Evolutionary conservation across 495 filamentous ascomycete species (phyloP), one percentile per base, ranked within the genome.

Genomic region (Chaetomidium leptoderma): DNA sequence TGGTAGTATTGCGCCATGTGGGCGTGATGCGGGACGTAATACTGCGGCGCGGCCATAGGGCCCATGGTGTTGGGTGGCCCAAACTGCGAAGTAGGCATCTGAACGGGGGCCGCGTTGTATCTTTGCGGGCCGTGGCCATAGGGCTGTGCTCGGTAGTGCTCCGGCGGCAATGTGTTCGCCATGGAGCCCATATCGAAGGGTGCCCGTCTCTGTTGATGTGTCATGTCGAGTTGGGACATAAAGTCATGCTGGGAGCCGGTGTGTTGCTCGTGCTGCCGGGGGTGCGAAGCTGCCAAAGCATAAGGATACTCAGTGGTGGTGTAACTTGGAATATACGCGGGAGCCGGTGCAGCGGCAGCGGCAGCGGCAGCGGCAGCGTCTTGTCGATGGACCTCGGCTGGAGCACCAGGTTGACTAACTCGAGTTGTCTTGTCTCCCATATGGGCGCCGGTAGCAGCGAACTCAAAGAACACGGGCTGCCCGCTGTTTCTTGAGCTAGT

Each of bases 21-120:
- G 29, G 60, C 56, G 42, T 73, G 69, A 48, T 80, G 79, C 39
- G 68, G 58, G 17, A 75, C 36, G 53, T 76, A 79, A 52, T 71
- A 78, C 13, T 67, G 70, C 56, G 74, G 71, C 36, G 48, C 51
- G 5, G 58, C 67, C 35, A 64, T 69, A 26, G 55, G 32, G 2
- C 39, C 60, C 27, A 64, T 64, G 35, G 70, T 45, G 3, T 26
- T 36, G 27, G 71, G 74, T 7, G 64, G 62, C 24, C 65, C 66
- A 47, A 70, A 79, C 49, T 80, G 81, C n/a, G 72, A 58, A 36
- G 72, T 73, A 52, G 78, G 72, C n/a, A 76, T 63, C 40, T 74
- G 74, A 50, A 73, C 73, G 32, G 76, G 70, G 43, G 77, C 69
- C 39, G 66, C 66, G 48, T 68, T 70, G 64, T 72, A 78, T 63